Conservation (phyloP, 176 grass and related monocot species). For the Saccharum spontaneum region DNA sequence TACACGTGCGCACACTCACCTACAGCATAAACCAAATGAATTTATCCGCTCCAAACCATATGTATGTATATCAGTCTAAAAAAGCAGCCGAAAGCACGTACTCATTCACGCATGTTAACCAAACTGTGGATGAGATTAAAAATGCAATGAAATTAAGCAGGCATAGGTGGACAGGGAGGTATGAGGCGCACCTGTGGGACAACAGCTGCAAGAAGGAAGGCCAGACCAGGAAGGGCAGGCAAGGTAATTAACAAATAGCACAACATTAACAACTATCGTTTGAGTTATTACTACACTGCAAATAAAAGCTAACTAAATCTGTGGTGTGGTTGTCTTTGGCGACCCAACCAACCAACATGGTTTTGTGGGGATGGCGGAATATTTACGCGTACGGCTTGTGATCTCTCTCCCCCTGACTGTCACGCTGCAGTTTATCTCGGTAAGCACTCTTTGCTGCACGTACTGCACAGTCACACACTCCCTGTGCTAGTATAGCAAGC, state of each 20-base stretch:
- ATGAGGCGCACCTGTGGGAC: constrained; percentile 98
- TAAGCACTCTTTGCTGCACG: constrained; percentile 21
- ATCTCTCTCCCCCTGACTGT: neutral
- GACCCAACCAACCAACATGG: neutral
- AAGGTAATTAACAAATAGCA: constrained; percentile 38
- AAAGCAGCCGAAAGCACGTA: too few species aligned
- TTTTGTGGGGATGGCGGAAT: neutral
- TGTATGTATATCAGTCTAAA: too few species aligned
- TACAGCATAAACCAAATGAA: too few species aligned
- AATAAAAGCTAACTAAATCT: too few species aligned
- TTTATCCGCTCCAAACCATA: too few species aligned
- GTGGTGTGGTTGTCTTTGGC: neutral
- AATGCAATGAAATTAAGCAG: constrained; percentile 46
- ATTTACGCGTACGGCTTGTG: neutral
- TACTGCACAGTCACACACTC: neutral
- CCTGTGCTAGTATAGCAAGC: neutral
- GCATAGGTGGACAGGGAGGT: constrained; percentile 99
- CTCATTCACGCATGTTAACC: too few species aligned
- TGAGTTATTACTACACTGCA: neutral
- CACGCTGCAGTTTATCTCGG: constrained; percentile 24
- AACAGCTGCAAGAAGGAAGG: constrained; percentile 99
- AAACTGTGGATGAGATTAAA: neutral
- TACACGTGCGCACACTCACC: too few species aligned
- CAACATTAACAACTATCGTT: neutral
- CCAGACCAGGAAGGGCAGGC: constrained; percentile 95